phyloP scores from a whole-genome alignment of 2,329 filamentous ascomycete species.

The Pseudogymnoascus destructans region DNA sequence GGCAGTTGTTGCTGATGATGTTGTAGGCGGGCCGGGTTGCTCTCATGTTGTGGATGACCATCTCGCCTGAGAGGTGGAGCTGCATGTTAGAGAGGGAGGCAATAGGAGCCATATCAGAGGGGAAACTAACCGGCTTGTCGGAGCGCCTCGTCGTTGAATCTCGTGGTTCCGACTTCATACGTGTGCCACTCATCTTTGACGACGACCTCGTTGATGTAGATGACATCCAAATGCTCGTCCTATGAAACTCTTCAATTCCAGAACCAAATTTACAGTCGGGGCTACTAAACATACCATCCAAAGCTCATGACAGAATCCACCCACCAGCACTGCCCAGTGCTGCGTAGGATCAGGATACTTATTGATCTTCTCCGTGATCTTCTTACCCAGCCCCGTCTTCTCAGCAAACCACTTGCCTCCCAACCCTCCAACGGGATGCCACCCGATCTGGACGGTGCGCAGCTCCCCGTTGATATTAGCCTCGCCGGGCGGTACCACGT shows the following conservation, averaged over 20 bases:
- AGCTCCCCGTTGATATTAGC: slow-evolving; percentile 28
- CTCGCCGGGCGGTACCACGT: slow-evolving; percentile 31
- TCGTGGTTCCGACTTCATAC: slow-evolving; percentile 38
- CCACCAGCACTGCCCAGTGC: slow-evolving; percentile 46
- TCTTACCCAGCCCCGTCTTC: slow-evolving; percentile 39
- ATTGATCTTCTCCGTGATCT: slow-evolving; percentile 42
- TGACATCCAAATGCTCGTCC: slow-evolving; percentile 42
- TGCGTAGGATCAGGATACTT: slow-evolving; percentile 45
- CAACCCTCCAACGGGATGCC: slow-evolving; percentile 44
- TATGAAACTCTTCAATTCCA: slow-evolving; percentile 17
- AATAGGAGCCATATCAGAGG: background rate
- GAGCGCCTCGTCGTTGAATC: slow-evolving; percentile 41
- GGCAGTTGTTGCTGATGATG: slow-evolving; percentile 47
- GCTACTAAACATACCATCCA: slow-evolving; percentile 37
- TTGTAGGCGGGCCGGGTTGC: slow-evolving; percentile 39
- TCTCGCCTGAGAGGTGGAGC: slow-evolving; percentile 31
- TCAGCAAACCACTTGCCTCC: slow-evolving; percentile 47
- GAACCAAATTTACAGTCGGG: slow-evolving; percentile 3
- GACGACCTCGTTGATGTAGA: slow-evolving; percentile 41
- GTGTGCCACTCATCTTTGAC: slow-evolving; percentile 36
- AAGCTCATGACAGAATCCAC: slow-evolving; percentile 42
- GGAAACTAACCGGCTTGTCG: slow-evolving; percentile 33
- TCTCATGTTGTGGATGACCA: slow-evolving; percentile 39
- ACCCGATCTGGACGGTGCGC: slow-evolving; percentile 39
- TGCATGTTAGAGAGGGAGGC: slow-evolving; percentile 9